Evolutionary conservation across 306 rosid species (phyloP).

Genomic region (Cicer cuneatum): DNA sequence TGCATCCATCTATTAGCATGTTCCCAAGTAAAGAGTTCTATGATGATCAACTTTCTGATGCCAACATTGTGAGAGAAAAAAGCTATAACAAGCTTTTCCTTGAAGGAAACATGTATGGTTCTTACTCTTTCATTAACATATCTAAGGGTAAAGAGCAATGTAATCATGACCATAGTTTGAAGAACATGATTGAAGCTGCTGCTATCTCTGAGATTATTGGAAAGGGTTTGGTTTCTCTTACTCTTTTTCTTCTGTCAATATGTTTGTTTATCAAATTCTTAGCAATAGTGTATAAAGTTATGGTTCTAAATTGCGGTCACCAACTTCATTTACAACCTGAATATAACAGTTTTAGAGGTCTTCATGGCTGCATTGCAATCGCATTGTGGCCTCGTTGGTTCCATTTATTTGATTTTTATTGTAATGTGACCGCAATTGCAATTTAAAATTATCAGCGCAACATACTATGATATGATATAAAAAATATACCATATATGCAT

Average conservation of each 20-base stretch:
- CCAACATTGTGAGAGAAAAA: slow-evolving; percentile 32
- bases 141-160: slow-evolving; percentile 53
- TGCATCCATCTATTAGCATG: slow-evolving; percentile 61
- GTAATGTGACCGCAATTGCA: no score
- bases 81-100: slow-evolving; percentile 43
- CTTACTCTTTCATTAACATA: slow-evolving; percentile 52
- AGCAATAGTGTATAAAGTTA: not conserved
- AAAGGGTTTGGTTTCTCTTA: slow-evolving; percentile 51
- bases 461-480: no score
- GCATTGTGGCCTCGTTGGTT: no score
- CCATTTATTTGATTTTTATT: no score
- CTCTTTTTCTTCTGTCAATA: not conserved
- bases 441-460: no score
- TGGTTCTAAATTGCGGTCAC: no score
- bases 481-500: no score
- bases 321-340: no score
- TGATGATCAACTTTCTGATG: slow-evolving; percentile 44
- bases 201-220: slow-evolving; percentile 55
- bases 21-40: slow-evolving; percentile 58
- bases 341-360: no score
- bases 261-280: not conserved
- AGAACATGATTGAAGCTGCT: slow-evolving; percentile 60
- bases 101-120: slow-evolving; percentile 39
- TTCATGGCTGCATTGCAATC: no score
- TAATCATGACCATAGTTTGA: slow-evolving; percentile 37